Evolutionary conservation across 441 rosid genomes (phyloP), one percentile per base, ranked within the genome.

Genomic region (Gossypium trilobum): DNA sequence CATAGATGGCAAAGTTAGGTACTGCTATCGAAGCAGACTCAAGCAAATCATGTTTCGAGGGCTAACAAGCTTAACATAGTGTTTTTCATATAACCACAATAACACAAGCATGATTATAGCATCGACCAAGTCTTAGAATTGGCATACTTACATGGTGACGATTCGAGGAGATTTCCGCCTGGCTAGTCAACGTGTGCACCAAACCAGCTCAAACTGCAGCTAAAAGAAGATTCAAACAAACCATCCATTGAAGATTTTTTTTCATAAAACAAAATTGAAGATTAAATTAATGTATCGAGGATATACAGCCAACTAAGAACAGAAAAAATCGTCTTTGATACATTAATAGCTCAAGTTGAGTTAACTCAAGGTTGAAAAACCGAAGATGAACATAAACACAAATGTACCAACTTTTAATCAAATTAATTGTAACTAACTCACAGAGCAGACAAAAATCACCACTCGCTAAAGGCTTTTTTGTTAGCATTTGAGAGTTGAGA

Each of bases 371-470:
- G 70, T 51, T 42, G 74, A 51, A 46, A 27, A 52, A 63, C 57
- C 20, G 23, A 71, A 46, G 71, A 36, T 56, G 50, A 19, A 39
- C 33, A 63, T 13, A 60, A 29, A 11, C 48, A 72, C 73, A 74
- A 75, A 75, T 50, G 50, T 74, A 60, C 74, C 64, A 72, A 51
- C 44, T 63, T 73, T 75, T 55, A 67, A 80, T 79, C 74, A 78
- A 75, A 75, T 80, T 78, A 73, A 78, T 76, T 68, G 78, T 82
- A 80, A 77, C 74, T 77, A 80, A 52, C 81, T 78, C 82, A 74
- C 86, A 79, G 75, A 76, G 81, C 68, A 56, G 73, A 81, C 70
- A 77, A 83, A 84, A 87, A 85, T 76, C 77, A 81, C 81, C 75
- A 82, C 80, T 82, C 84, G 72, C 78, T 83, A 79, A 68, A 68